A percentile compares a stretch with the other conserved stretches of the same genome.
Evolutionary conservation across 371 early-diverging fungal genomes (phyloP).

Genomic region (Haplosporangium sp.): DNA sequence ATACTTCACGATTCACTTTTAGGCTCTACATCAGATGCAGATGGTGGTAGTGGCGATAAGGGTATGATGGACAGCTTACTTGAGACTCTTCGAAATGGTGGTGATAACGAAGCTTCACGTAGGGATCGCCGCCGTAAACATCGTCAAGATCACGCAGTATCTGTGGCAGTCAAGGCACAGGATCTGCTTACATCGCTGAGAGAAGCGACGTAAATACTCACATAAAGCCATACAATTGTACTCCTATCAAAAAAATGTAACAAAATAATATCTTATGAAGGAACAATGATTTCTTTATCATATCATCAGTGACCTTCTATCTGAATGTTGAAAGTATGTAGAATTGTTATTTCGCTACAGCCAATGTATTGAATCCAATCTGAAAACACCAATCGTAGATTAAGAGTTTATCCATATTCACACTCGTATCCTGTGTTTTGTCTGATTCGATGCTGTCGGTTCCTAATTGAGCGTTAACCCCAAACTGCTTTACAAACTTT

Average conservation of each 20-base stretch:
- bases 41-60: conserved; percentile 70
- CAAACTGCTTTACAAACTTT: conserved; percentile 27
- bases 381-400: conserved; percentile 33
- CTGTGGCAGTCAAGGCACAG: conserved; percentile 75
- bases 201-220: conserved; percentile 17
- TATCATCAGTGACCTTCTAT: no score
- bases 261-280: not conserved
- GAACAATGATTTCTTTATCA: no score
- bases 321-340: not conserved
- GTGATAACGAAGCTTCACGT: conserved; percentile 73
- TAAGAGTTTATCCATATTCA: not conserved
- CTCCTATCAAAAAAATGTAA: conserved; percentile 2
- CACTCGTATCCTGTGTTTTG: not conserved
- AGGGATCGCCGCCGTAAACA: conserved; percentile 64
- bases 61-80: conserved; percentile 86
- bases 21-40: conserved; percentile 38
- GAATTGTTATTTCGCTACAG: not conserved
- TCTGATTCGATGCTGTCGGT: not conserved
- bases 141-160: conserved; percentile 54
- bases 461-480: not conserved
- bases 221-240: not conserved
- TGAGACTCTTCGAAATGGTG: conserved; percentile 79
- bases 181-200: conserved; percentile 69
- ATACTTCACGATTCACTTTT: no score
- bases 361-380: conserved; percentile 42